Conservation (phyloP, 805 yeast genomes). For the Barnettozyma botsteinii region DNA sequence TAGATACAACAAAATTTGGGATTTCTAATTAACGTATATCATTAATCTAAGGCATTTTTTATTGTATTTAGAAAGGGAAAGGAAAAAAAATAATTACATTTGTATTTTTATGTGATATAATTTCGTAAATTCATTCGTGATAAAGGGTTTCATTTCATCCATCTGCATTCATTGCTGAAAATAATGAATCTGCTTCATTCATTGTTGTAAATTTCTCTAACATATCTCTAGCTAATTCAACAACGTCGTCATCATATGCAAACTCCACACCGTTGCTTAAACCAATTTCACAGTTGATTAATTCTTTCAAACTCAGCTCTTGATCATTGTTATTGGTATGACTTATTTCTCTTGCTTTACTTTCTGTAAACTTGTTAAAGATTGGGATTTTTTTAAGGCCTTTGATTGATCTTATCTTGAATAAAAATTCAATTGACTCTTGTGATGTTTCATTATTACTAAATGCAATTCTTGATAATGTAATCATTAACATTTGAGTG, state of each 20-base stretch:
- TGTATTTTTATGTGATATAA: neutral
- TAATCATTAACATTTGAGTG: conserved; percentile 41
- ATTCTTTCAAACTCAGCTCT: conserved; percentile 24
- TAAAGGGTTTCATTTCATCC: neutral
- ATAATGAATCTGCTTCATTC: conserved; percentile 75
- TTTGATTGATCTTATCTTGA: conserved; percentile 30
- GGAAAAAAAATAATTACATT: neutral
- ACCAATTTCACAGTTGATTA: conserved; percentile 31
- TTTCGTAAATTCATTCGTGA: neutral
- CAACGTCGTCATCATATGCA: conserved; percentile 54
- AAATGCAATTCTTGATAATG: conserved; percentile 48
- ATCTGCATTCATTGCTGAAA: conserved; percentile 44
- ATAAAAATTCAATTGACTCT: conserved; percentile 34
- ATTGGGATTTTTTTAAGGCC: conserved; percentile 21
- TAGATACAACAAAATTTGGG: neutral
- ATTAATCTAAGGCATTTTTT: conserved; percentile 6
- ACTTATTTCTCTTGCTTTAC: conserved; percentile 33
- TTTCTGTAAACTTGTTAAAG: conserved; percentile 42
- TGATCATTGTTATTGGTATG: conserved; percentile 27
- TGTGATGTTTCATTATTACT: conserved; percentile 37
- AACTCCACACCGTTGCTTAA: conserved; percentile 56
- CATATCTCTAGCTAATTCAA: conserved; percentile 65
- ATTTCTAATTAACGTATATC: conserved; percentile 9
- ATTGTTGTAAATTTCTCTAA: conserved; percentile 62
- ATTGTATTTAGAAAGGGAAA: neutral